Conservation (phyloP, 148 eudicot species). For the Rhododendron mucronatum region DNA sequence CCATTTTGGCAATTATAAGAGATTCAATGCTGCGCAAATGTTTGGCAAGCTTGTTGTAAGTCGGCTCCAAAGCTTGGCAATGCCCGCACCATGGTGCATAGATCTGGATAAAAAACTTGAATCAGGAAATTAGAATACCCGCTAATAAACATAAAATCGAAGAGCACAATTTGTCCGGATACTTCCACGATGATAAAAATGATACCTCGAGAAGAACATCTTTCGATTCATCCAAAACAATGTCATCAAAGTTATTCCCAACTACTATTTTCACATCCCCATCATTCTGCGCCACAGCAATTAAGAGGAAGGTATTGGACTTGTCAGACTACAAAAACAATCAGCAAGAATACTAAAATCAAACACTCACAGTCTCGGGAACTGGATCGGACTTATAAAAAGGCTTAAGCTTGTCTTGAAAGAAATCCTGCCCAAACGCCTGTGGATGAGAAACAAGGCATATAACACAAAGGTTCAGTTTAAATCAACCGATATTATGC, state of each 20-base stretch:
- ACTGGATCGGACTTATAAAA: constrained; percentile 87
- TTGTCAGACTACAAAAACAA: constrained; percentile 3
- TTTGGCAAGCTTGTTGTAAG: constrained; percentile 81
- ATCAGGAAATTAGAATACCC: not conserved
- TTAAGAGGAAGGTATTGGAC: constrained; percentile 6
- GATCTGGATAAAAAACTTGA: constrained; percentile 34
- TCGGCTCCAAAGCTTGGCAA: constrained; percentile 88
- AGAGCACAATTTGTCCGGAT: not conserved
- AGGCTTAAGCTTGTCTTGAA: constrained; percentile 81
- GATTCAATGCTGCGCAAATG: constrained; percentile 77
- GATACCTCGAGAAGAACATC: constrained; percentile 95
- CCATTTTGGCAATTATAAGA: constrained; percentile 87
- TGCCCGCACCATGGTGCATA: constrained; percentile 98
- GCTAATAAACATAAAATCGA: not conserved
- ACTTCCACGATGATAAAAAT: not conserved
- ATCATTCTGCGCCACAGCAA: constrained; percentile 52
- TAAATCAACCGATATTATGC: not conserved
- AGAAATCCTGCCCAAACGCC: constrained; percentile 67
- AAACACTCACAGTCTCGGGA: constrained; percentile 69
- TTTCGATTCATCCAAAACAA: constrained; percentile 90
- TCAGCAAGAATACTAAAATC: not conserved
- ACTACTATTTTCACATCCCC: constrained; percentile 89
- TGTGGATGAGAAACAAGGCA: constrained; percentile 14
- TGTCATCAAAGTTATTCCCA: constrained; percentile 82
- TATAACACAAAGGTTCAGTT: not conserved